These are phyloP conservation scores for Suillus subaureus DNA, from an alignment of 768 basidiomycete genomes.

Conservation along the genomic window DNA sequence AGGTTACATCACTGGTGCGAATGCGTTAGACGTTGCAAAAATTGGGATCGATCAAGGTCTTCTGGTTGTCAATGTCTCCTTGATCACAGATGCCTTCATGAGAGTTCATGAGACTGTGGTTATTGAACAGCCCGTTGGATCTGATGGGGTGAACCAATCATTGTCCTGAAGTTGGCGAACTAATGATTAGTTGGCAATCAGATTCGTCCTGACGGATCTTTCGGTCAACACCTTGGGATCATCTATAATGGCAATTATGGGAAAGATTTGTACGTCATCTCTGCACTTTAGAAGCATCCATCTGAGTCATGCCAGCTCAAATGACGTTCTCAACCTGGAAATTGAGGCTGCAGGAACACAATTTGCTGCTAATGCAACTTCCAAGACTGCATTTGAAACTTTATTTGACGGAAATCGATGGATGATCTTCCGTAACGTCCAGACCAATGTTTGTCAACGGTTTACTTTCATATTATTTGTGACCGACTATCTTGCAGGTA, in stretches of 20 bases:
- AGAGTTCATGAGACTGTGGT: constrained; percentile 55
- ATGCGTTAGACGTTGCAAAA: constrained; percentile 64
- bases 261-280: constrained; percentile 43
- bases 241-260: constrained; percentile 76
- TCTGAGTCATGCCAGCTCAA: constrained; percentile 43
- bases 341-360: constrained; percentile 59
- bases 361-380: constrained; percentile 48
- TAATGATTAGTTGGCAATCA: neutral
- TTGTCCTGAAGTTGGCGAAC: neutral
- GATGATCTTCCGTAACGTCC: constrained; percentile 68
- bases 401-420: constrained; percentile 63
- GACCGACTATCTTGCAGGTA: constrained; percentile 6
- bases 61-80: constrained; percentile 41
- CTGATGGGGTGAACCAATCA: constrained; percentile 55
- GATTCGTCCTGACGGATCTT: constrained; percentile 30
- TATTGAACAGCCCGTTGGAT: constrained; percentile 46
- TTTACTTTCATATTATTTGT: neutral
- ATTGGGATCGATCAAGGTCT: constrained; percentile 56
- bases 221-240: constrained; percentile 58
- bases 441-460: constrained; percentile 42
- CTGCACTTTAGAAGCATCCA: neutral
- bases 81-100: constrained; percentile 51
- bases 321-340: constrained; percentile 64
- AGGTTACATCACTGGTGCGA: constrained; percentile 62
- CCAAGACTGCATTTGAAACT: constrained; percentile 52